Evolutionary conservation across 2,329 filamentous ascomycete genomes (phyloP).

Genomic region (Fusarium robinianum): DNA sequence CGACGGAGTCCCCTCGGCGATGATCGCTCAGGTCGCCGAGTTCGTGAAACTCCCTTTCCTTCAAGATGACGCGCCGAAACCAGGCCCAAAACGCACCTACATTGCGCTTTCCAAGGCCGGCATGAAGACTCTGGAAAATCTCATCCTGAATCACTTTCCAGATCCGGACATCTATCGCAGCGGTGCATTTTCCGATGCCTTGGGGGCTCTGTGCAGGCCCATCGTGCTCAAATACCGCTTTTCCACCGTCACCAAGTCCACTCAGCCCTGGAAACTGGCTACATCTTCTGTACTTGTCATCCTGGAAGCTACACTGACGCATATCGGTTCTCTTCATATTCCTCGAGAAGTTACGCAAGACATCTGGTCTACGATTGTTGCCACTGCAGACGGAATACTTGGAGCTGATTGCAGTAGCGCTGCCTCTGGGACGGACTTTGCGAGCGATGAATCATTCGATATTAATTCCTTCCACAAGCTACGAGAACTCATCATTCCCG

Average conservation of each 20-base stretch:
- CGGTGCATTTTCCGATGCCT: conserved; percentile 65
- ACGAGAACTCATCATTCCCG: conserved; percentile 72
- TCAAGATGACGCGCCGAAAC: conserved; percentile 41
- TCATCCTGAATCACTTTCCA: conserved; percentile 62
- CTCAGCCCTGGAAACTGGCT: conserved; percentile 78
- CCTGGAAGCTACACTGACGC: conserved; percentile 66
- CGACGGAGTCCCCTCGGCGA: conserved; percentile 65
- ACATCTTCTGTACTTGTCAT: conserved; percentile 73
- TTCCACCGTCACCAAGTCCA: conserved; percentile 69
- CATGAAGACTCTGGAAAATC: conserved; percentile 69
- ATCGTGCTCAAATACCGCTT: conserved; percentile 83
- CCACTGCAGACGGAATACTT: conserved; percentile 70
- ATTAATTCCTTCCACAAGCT: conserved; percentile 73
- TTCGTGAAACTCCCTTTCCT: conserved; percentile 73
- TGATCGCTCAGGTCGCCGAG: conserved; percentile 71
- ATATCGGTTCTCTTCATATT: conserved; percentile 56
- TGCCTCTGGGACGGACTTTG: conserved; percentile 53
- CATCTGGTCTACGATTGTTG: conserved; percentile 73
- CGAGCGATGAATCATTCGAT: conserved; percentile 79
- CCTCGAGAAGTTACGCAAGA: conserved; percentile 52
- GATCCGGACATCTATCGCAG: conserved; percentile 72
- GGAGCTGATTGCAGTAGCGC: conserved; percentile 62
- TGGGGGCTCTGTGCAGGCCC: conserved; percentile 70
- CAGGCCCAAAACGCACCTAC: conserved; percentile 70
- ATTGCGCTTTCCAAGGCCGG: conserved; percentile 85